Percentiles rank a stretch among this genome's conserved stretches.
phyloP scores from a whole-genome alignment of 1,284 basidiomycete genomes.

The Porodaedalea pini region DNA sequence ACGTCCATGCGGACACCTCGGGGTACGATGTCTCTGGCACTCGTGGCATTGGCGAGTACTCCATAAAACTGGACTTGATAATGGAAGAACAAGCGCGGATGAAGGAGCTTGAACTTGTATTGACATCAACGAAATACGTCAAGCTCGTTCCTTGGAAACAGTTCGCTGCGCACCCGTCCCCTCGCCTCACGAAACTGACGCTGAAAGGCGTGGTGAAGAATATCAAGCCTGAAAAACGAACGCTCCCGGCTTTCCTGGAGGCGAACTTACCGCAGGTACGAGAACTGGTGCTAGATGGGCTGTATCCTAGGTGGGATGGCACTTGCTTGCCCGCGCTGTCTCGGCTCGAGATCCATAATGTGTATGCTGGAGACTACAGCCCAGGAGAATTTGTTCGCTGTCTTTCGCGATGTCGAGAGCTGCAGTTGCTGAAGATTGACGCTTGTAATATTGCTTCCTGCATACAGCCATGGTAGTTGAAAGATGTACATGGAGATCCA shows the following conservation, averaged over 20 bases:
- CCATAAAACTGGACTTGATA: neutral
- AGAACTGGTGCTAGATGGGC: neutral
- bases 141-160: conserved; percentile 4
- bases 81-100: conserved; percentile 2
- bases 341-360: neutral
- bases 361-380: neutral
- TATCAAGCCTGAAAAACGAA: neutral
- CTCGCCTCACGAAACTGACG: neutral
- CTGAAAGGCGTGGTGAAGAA: neutral
- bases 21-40: neutral
- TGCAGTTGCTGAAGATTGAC: neutral
- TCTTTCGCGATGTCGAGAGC: neutral
- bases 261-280: neutral
- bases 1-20: neutral
- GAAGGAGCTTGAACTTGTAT: neutral
- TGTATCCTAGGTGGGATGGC: neutral
- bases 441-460: too few species aligned
- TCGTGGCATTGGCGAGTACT: neutral
- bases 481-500: too few species aligned
- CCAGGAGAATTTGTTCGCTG: neutral
- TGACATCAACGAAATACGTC: neutral
- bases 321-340: neutral
- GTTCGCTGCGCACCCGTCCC: neutral
- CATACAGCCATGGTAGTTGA: too few species aligned
- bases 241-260: neutral